Percentiles rank a stretch among this genome's conserved stretches.
Evolutionary conservation across 192 early-diverging fungal genomes (phyloP).

Genomic region (Rhizophagus prolifer): DNA sequence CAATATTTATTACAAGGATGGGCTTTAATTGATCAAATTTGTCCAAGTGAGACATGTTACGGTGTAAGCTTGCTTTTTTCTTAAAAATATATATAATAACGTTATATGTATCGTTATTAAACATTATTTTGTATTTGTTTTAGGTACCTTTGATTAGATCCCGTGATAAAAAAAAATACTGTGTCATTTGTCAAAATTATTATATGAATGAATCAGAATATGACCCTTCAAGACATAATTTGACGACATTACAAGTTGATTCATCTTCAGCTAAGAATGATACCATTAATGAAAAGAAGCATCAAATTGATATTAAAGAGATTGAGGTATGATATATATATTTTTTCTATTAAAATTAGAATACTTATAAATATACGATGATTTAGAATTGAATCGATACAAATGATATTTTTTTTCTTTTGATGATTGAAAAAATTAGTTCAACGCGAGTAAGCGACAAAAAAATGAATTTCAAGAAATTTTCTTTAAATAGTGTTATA

Average conservation of each 20-base stretch:
- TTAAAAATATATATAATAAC: no score
- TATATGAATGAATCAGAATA: constrained; percentile 38
- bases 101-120: no score
- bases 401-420: neutral
- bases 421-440: neutral
- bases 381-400: neutral
- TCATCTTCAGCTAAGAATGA: neutral
- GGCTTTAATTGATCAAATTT: constrained; percentile 58
- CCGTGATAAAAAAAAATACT: constrained; percentile 44
- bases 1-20: constrained; percentile 58
- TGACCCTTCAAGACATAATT: constrained; percentile 15
- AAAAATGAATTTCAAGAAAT: no score
- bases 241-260: neutral
- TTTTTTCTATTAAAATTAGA: neutral
- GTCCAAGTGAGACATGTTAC: constrained; percentile 49
- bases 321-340: neutral
- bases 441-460: neutral
- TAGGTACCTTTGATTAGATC: constrained; percentile 39
- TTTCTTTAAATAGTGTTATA: neutral
- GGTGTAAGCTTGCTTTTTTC: constrained; percentile 40
- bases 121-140: neutral
- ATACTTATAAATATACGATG: neutral
- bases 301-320: constrained; percentile 4
- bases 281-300: neutral
- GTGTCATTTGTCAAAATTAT: constrained; percentile 43